Base-by-base conservation (phyloP, 805 yeast genomes). In the Dipodascus geniculatus region DNA sequence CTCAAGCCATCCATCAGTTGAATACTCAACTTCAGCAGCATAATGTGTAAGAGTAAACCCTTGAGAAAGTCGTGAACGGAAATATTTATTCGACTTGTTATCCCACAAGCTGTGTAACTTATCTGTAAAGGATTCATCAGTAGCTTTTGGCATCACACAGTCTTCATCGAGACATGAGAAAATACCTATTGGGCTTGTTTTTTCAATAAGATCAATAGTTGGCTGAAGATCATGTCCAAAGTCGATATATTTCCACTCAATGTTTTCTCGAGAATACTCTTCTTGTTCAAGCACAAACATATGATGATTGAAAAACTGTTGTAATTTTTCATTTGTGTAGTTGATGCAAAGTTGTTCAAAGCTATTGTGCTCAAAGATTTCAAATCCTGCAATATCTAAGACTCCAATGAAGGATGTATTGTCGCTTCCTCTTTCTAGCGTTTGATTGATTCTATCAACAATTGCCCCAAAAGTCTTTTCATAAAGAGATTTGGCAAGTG, bases 331-430 rank as follows among this genome's bases (percentile, higher is more conserved):
- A 69, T 91, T 91, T 56, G 95, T 96, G 51, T 68, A 68, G 67
- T 93, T 93, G 71, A 93, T 93, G 74, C 99, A 93, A 57, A 93
- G 77, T 70, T 93, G 99, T 68, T 93, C 99, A 67, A 93, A 93
- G 1, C 96, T 87, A 72, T 93, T 93, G 60, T 84, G 87, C 55
- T 91, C 95, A 65, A 93, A 93, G 63, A 93, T 93, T 68, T 93
- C 99, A 70, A 93, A 93, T 2, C 99, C 99, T 59, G 95, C 95
- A 59, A 93, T 93, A 77, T 93, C 99, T 64, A 93, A 74, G 55
- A 93, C 95, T 59, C 99, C 99, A 63, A 93, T 87, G 17, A 68
- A 73, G 17, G 66, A 59, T 14, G 66, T 60, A 22, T 71, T 68
- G 2, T 74, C 68, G 53, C 66, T 62, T 2, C 72, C 67, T 4